Conservation (phyloP, 768 basidiomycete species). For the Phylloporus sp. region DNA sequence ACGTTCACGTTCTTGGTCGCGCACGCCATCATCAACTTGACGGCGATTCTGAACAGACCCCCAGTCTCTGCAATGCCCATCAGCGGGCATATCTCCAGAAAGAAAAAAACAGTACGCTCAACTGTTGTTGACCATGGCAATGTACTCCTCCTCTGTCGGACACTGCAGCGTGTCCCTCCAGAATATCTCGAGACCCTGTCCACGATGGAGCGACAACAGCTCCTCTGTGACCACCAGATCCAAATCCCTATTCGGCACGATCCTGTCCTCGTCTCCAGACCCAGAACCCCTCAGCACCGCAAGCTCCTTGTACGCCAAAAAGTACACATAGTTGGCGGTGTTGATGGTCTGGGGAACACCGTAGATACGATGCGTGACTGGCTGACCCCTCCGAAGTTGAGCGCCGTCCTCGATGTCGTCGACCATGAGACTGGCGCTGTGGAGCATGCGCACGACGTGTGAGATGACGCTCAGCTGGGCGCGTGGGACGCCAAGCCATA, state of each 20-base stretch:
- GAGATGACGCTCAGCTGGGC: constrained; percentile 70
- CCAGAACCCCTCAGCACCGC: constrained; percentile 15
- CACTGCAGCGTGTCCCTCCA: constrained; percentile 92
- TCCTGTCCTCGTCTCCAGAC: neutral
- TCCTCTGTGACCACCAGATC: constrained; percentile 45
- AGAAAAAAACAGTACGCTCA: constrained; percentile 33
- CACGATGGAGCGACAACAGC: constrained; percentile 83
- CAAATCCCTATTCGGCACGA: constrained; percentile 74
- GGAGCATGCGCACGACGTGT: constrained; percentile 86
- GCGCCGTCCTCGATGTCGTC: constrained; percentile 95
- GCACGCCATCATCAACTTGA: constrained; percentile 96
- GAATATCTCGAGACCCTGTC: constrained; percentile 90
- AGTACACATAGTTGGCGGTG: constrained; percentile 95
- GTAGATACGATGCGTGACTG: constrained; percentile 92
- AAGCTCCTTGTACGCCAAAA: constrained; percentile 85
- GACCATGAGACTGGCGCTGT: constrained; percentile 91
- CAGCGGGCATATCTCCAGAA: constrained; percentile 52
- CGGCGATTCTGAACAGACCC: constrained; percentile 83
- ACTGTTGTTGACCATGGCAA: constrained; percentile 97
- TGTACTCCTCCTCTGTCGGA: constrained; percentile 92
- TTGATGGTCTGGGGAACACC: constrained; percentile 97
- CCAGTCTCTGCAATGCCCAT: constrained; percentile 69
- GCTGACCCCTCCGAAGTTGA: constrained; percentile 78
- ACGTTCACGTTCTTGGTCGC: constrained; percentile 54
- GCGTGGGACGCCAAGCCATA: constrained; percentile 79